Evolutionary conservation across 768 basidiomycete genomes (phyloP), one percentile per base, ranked within the genome.

Genomic region (Obba rivulosa): DNA sequence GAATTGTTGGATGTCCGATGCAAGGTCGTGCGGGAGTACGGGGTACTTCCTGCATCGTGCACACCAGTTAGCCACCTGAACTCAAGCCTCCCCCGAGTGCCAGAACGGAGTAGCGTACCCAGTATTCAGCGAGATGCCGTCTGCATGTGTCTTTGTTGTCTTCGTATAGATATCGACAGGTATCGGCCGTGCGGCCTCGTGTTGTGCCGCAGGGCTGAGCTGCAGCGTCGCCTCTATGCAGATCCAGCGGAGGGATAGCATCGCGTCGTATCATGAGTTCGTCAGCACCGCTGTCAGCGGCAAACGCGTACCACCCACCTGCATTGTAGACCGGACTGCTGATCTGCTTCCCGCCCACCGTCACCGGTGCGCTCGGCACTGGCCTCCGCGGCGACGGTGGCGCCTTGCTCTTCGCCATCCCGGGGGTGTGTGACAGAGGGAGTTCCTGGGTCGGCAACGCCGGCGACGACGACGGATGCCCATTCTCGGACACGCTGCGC

Each of bases 1-100:
- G 65, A 95, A 94, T 54, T 86, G 86, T 56, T 87, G 82, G 36
- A 95, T 95, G 56, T 93, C 89, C 23, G 80, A 80, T 2, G 82
- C 85, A 35, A 94, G 80, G 49, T 85, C 88, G 23, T 82, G 73
- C 0, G 92, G 92, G 21, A 95, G 73, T 14, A 83, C 76, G 8
- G 85, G 91, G 60, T 87, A 83, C 38, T 78, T 79, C 41, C 89
- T 92, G 53, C 23, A 21, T 14, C 11, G 5, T n/a, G 22, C 25
- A 38, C 16, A 34, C 42, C n/a, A 54, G 53, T 39, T 51, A 55
- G 47, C 53, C 41, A 51, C 41, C 55, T 47, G 53, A n/a, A n/a
- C n/a, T n/a, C n/a, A n/a, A n/a, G n/a, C n/a, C n/a, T n/a, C 18
- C 16, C 34, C 43, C 45, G 34, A 34, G 41, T 25, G 18, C 49